Evolutionary conservation across 129 eudicot species (phyloP), one percentile per base, ranked within the genome.

Genomic region (Centella asiatica): DNA sequence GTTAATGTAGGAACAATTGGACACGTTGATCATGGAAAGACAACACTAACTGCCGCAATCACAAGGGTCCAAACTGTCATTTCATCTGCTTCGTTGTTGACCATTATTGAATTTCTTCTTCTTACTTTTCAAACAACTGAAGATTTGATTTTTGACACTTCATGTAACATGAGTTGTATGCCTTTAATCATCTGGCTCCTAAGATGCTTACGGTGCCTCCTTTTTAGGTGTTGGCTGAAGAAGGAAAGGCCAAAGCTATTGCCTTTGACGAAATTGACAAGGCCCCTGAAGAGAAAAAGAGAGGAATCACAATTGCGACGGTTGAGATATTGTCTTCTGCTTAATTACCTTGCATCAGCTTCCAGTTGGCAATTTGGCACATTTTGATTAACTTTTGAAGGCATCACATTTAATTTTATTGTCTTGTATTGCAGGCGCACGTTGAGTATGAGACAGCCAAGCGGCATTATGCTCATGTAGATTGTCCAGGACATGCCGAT

Each of bases 1-100:
- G 96, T 92, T 25, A 92, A 92, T 70, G 95, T 92, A n/a, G 98
- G 98, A 57, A 92, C 98, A 40, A 87, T 92, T 74, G 96, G 98
- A 40, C 98, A 92, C 46, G 98, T 92, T 87, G 98, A 92, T 76
- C 98, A 92, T 74, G 98, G 98, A 56, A 92, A 92, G 76, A 87
- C 98, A 22, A 92, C 98, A 31, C 72, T 92, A 55, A 92, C 98
- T 1, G 98, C 98, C 22, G 96, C 95, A 53, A 92, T 92, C 26
- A 92, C 98, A 26, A 92, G 74, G 95, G 98, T 92, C 62, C 19
- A 61, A 51, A 33, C 47, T 12, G 45, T 32, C 20, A 10, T 40
- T 32, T 20, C 5, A 34, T 58, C 20, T 31, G 44, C 2, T 13
- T 15, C 56, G 50, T 4, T 20, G 28, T 60, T 47, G 39, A 0